Conservation (phyloP, 805 yeast species). For the Yarrowia keelungensis region DNA sequence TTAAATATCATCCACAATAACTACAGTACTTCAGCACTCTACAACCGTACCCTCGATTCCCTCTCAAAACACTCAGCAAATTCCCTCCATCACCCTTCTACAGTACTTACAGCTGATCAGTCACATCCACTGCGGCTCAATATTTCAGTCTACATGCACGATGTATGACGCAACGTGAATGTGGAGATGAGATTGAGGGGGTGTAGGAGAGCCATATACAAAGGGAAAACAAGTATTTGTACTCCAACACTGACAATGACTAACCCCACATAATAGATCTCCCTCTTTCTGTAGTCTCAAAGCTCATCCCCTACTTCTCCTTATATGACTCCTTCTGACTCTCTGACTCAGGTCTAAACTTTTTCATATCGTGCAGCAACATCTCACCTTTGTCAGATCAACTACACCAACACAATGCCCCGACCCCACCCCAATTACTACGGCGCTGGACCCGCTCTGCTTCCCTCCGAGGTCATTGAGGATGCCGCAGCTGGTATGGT, state of each 20-base stretch:
- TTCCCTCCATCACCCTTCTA: too few species aligned
- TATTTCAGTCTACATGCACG: neutral
- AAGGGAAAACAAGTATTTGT: too few species aligned
- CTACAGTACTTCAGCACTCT: too few species aligned
- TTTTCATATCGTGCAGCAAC: conserved; percentile 15
- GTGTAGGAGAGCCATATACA: too few species aligned
- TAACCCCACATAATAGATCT: too few species aligned
- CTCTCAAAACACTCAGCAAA: too few species aligned
- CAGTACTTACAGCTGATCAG: too few species aligned
- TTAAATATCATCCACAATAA: too few species aligned
- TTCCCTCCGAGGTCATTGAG: conserved; percentile 83
- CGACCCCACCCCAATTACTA: conserved; percentile 59
- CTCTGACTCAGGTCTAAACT: conserved; percentile 25
- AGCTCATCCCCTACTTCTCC: too few species aligned
- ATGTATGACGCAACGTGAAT: conserved; percentile 10
- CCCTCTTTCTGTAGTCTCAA: neutral
- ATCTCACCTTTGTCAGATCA: neutral
- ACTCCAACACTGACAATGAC: too few species aligned
- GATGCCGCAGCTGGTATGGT: conserved; percentile 87
- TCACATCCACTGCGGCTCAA: conserved; percentile 10
- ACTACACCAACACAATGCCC: conserved; percentile 4
- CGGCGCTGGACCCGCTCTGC: conserved; percentile 98
- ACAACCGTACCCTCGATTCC: too few species aligned
- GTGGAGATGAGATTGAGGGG: too few species aligned
- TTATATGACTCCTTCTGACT: neutral